These are phyloP conservation scores for Pichia sp. DNA, from an alignment of 1,139 yeast genomes.

Conservation along the genomic window DNA sequence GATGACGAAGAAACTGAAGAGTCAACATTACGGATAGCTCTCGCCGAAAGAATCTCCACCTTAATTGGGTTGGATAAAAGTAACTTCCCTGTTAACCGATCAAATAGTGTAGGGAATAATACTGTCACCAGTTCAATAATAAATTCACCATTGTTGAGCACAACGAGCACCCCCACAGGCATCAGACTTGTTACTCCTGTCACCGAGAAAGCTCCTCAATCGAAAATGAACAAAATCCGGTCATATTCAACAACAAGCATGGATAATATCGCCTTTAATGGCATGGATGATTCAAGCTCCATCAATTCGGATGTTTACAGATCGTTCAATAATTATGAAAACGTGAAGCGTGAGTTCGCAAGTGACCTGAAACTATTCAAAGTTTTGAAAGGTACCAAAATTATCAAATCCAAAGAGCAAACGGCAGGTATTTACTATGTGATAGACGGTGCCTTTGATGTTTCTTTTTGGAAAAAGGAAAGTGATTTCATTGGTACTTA, in stretches of 20 bases:
- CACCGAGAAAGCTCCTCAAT: background rate
- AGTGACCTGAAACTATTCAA: slow-evolving; percentile 54
- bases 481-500: slow-evolving; percentile 23
- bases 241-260: slow-evolving; percentile 26
- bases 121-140: slow-evolving; percentile 13
- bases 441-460: slow-evolving; percentile 71
- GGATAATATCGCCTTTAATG: slow-evolving; percentile 2
- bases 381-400: slow-evolving; percentile 48
- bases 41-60: slow-evolving; percentile 71
- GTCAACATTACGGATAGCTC: slow-evolving; percentile 58
- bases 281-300: slow-evolving; percentile 11
- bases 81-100: slow-evolving; percentile 13
- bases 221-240: slow-evolving; percentile 15
- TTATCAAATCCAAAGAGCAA: slow-evolving; percentile 63
- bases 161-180: slow-evolving; percentile 10
- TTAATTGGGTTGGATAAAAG: slow-evolving; percentile 57
- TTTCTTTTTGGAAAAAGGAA: slow-evolving; percentile 37
- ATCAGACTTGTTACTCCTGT: slow-evolving; percentile 13
- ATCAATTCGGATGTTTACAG: slow-evolving; percentile 14
- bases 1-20: slow-evolving; percentile 79
- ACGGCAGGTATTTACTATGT: slow-evolving; percentile 77
- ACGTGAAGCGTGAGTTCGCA: slow-evolving; percentile 62
- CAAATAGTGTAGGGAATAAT: background rate
- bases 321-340: slow-evolving; percentile 37
- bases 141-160: slow-evolving; percentile 4